These are phyloP conservation scores for Cyanidium caldarium DNA, from an alignment of 23 red algal species.

Conservation along the genomic window DNA sequence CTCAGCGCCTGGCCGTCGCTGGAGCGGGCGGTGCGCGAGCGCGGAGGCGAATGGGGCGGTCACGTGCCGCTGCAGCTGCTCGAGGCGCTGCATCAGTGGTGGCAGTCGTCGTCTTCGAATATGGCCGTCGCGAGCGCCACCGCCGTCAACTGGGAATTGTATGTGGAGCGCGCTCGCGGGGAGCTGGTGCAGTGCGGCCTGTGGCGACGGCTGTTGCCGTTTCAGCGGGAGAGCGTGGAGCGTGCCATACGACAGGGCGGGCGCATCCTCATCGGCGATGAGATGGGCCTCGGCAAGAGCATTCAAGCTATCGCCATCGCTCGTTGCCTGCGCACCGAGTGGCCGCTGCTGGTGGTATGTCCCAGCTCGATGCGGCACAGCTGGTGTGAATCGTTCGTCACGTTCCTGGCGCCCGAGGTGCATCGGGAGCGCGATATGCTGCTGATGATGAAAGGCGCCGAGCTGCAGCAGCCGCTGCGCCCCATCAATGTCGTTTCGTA, in stretches of 20 bases:
- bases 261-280: conserved; percentile 58
- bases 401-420: neutral
- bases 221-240: neutral
- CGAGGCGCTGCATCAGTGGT: no score
- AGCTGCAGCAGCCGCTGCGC: conserved; percentile 15
- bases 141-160: no score
- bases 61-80: no score
- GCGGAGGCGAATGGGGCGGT: no score
- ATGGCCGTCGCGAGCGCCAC: no score
- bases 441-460: conserved; percentile 41
- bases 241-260: neutral
- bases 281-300: conserved; percentile 99
- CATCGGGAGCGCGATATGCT: conserved; percentile 9
- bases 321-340: neutral
- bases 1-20: no score
- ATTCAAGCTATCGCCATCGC: conserved; percentile 69
- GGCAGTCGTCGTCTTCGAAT: no score
- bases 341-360: conserved; percentile 1
- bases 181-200: neutral
- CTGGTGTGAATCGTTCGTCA: neutral
- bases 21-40: no score
- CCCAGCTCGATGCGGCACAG: neutral
- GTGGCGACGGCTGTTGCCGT: neutral
- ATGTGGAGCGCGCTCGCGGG: neutral
- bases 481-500: conserved; percentile 61